Conservation (phyloP, 2,329 filamentous ascomycete species). For the Fusarium sp. region DNA sequence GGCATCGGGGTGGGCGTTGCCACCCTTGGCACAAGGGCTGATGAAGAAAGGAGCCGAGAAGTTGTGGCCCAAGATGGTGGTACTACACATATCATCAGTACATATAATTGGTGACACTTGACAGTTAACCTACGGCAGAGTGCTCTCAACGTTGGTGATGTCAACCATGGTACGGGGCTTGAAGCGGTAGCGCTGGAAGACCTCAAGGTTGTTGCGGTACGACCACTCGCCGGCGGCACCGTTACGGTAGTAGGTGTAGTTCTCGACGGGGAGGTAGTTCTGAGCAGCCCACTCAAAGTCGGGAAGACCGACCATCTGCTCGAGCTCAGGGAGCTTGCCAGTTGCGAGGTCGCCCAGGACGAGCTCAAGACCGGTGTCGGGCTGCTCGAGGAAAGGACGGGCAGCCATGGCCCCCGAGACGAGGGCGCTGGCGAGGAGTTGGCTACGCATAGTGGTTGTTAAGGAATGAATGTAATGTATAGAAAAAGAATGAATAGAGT, state of each 20-base stretch:
- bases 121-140: conserved; percentile 51
- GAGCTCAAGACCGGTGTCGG: conserved; percentile 63
- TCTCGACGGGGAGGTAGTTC: conserved; percentile 61
- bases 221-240: conserved; percentile 70
- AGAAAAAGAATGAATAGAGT: conserved; percentile 25
- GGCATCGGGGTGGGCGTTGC: conserved; percentile 61
- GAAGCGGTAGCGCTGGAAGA: conserved; percentile 64
- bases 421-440: conserved; percentile 48
- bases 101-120: conserved; percentile 6
- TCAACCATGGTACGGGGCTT: conserved; percentile 66
- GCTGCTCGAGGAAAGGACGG: conserved; percentile 62
- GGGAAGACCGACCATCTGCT: conserved; percentile 63
- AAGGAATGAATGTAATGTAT: not conserved
- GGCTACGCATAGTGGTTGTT: conserved; percentile 39
- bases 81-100: conserved; percentile 49
- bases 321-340: conserved; percentile 60
- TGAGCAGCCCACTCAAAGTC: conserved; percentile 70
- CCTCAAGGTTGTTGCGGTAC: conserved; percentile 71
- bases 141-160: conserved; percentile 60
- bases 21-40: conserved; percentile 63
- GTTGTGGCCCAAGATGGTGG: conserved; percentile 67
- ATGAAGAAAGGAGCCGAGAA: conserved; percentile 71
- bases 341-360: conserved; percentile 54
- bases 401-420: conserved; percentile 58
- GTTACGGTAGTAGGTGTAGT: conserved; percentile 72